Conservation (phyloP, 768 basidiomycete species). For the Lactarius sanguifluus region DNA sequence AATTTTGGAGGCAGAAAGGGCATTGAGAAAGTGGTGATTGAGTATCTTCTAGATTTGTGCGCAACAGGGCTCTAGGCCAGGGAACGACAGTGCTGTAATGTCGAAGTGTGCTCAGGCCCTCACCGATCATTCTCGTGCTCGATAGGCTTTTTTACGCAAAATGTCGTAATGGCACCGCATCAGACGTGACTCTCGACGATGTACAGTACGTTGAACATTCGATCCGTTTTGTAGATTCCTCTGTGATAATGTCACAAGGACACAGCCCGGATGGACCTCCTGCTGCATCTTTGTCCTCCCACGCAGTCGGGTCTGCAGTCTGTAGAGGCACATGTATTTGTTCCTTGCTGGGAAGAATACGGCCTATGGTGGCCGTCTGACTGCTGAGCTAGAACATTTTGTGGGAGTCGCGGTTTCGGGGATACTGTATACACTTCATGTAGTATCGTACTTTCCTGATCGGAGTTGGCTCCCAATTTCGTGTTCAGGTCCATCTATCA, state of each 20-base stretch:
- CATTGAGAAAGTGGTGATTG: neutral
- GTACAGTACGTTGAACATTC: neutral
- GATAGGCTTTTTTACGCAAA: neutral
- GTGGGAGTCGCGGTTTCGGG: neutral
- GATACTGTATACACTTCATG: neutral
- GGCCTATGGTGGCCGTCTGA: neutral
- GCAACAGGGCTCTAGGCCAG: neutral
- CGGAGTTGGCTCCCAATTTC: neutral
- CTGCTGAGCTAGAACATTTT: neutral
- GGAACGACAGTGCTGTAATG: neutral
- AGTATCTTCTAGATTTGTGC: neutral
- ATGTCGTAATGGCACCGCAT: neutral
- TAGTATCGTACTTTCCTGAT: neutral
- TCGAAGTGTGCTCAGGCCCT: neutral
- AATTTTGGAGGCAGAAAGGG: neutral
- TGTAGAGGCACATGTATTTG: conserved; percentile 4
- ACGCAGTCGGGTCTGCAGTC: neutral
- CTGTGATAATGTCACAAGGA: neutral
- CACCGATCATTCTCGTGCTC: neutral
- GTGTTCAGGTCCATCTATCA: neutral
- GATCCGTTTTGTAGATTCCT: neutral
- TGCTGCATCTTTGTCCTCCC: neutral
- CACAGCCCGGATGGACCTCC: neutral
- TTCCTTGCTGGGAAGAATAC: conserved; percentile 13
- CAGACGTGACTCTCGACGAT: neutral